Base-by-base conservation (phyloP, 2,329 filamentous ascomycete species). In the Colletotrichum sublineola region DNA sequence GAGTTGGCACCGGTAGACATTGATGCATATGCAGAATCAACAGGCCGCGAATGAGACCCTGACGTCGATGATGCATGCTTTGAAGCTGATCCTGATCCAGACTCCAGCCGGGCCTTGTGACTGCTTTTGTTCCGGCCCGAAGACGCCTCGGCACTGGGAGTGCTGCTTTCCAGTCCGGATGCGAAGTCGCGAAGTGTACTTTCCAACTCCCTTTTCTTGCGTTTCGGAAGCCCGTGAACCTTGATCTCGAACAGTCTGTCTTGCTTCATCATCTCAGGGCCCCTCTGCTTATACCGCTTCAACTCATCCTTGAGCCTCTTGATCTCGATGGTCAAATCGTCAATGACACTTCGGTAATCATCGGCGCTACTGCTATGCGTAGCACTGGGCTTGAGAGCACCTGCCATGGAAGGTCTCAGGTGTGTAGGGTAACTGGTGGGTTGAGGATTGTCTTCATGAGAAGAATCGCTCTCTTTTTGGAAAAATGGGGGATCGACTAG, bases 221-320 rank as follows among this genome's bases (percentile, higher is more conserved):
- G 86, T 58, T 89, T 86, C 0, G 93, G 88, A 52, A 97, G 81
- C 0, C 92, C 90, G 76, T 96, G 93, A 40, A 95, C 88, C 76
- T 93, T 92, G 73, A 97, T 90, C 79, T 97, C 94, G 76, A 97
- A 96, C 0, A 97, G 81, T 78, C 93, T 94, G 40, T 97, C 93
- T 58, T 91, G 90, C 44, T 91, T 88, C 62, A 95, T 82, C 74
- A 92, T 88, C 53, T 91, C 87, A 24, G 90, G 89, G 1, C 92
- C 90, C 36, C 89, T 82, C 74, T 90, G 90, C 79, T 93, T 92
- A 74, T 93, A 93, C 65, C 89, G 91, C 77, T 89, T 92, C 67
- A 97, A 77, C 77, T 91, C 90, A 75, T 92, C 90, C 82, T 92
- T 95, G 73, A 97, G 80, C 63, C 90, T 91, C 79, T 94, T 93